Evolutionary conservation across 1,284 basidiomycete species (phyloP), one percentile per base, ranked within the genome.

Genomic region (Ceratobasidium sp.): DNA sequence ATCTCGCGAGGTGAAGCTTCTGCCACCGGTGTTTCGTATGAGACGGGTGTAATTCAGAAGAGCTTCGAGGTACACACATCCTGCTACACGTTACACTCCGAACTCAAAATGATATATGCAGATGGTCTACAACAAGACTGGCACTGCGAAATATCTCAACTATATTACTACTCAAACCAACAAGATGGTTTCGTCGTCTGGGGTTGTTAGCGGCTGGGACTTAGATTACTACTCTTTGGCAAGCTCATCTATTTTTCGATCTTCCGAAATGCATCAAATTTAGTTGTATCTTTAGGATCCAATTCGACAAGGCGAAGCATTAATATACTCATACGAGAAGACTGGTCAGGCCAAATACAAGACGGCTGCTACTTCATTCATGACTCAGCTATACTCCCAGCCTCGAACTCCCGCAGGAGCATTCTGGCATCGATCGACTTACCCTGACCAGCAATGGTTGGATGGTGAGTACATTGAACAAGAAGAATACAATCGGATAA

Each of bases 161-260:
- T 70, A 70, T 18, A 70, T 70, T 30, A 70, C 65, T 8, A 70
- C 65, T n/a, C 65, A 70, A 43, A 70, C 65, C 6, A 70, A 70
- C 28, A 70, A 58, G 39, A 70, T 70, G 65, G 41, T 70, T 28
- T 70, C 65, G 3, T 70, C 65, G 2, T 70, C 65, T 23, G 65
- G 65, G 21, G 45, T 43, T n/a, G 41, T 70, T 3, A 58, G 53
- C 41, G 53, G 55, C 53, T 70, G 43, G 28, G 53, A 36, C n/a
- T 30, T 70, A 10, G 26, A 9, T 21, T 58, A 57, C 9, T 70
- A 70, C 30, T 70, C 65, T 16, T 34, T 70, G 53, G 65, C 58
- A 30, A 45, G 53, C 32, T 32, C 16, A 8, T 34, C 43, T 34
- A 21, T 23, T 28, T 34, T 16, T 32, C 16, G n/a, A 8, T 32